phyloP scores from a whole-genome alignment of 345 rosid species.

The Crucihimalaya himalaica region DNA sequence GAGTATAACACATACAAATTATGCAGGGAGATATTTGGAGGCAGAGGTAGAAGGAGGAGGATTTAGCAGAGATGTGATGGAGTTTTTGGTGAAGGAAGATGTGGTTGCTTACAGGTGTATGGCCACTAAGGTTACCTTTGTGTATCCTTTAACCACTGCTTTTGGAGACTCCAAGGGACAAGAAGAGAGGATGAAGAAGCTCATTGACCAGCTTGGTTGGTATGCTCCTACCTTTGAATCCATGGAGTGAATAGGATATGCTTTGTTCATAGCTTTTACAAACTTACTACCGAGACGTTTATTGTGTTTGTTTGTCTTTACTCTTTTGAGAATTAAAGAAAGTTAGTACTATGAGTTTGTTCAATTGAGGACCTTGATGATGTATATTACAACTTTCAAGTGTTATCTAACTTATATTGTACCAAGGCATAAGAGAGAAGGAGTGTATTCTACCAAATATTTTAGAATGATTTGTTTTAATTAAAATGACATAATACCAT shows the following conservation, averaged over 20 bases:
- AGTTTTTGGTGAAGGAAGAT: slow-evolving; percentile 80
- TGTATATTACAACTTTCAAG: neutral
- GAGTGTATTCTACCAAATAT: neutral
- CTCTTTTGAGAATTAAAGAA: slow-evolving; percentile 17
- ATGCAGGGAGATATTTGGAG: slow-evolving; percentile 66
- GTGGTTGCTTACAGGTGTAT: slow-evolving; percentile 71
- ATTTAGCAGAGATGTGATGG: slow-evolving; percentile 69
- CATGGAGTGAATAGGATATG: slow-evolving; percentile 45
- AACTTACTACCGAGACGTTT: neutral
- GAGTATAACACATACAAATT: neutral
- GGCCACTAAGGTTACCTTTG: slow-evolving; percentile 82
- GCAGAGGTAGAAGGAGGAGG: slow-evolving; percentile 87
- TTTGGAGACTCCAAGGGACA: slow-evolving; percentile 89
- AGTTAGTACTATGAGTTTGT: neutral
- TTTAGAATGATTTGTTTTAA: no score
- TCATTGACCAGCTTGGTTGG: slow-evolving; percentile 72
- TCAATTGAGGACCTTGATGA: neutral
- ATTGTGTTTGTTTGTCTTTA: neutral
- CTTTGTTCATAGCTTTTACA: neutral
- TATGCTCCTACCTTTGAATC: slow-evolving; percentile 77
- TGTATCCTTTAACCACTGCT: slow-evolving; percentile 92
- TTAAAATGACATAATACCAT: neutral
- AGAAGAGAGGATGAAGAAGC: slow-evolving; percentile 72
- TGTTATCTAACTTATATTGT: neutral
- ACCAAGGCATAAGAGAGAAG: neutral